Conservation (phyloP, 169 alveolate genomes). For the Babesia divergens region DNA sequence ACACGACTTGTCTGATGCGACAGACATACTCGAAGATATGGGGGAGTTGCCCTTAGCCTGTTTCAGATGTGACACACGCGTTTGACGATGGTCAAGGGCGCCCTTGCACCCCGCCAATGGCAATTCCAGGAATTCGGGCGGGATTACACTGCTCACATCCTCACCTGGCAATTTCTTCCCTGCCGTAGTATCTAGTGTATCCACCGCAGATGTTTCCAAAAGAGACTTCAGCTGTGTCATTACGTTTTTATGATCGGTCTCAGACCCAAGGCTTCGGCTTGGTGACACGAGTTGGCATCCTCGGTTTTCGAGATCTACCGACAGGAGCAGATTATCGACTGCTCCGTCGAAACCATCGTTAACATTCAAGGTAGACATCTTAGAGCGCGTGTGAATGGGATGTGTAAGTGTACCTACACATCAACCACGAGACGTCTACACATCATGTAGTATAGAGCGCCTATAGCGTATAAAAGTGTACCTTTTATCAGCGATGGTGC, state of each 20-base stretch:
- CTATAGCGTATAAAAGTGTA: too few relatives aligned
- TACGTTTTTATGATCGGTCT: slow-evolving; percentile 3
- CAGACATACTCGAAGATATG: not conserved
- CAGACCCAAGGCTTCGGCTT: slow-evolving; percentile 7
- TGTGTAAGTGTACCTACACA: not conserved
- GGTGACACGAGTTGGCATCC: slow-evolving; percentile 58
- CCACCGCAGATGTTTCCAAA: slow-evolving; percentile 2
- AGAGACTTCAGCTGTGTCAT: slow-evolving; percentile 11
- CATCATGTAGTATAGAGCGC: too few relatives aligned
- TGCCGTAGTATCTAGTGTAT: not conserved
- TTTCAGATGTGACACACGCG: not conserved
- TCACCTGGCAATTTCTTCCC: not conserved
- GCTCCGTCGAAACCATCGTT: slow-evolving; percentile 18
- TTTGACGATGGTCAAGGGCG: not conserved
- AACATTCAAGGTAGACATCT: not conserved
- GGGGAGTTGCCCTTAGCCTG: not conserved
- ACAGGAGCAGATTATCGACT: slow-evolving; percentile 15
- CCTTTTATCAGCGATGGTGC: too few relatives aligned
- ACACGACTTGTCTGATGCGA: not conserved
- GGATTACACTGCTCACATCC: not conserved
- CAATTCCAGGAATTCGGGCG: not conserved
- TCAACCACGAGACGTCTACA: not conserved
- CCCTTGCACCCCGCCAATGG: not conserved
- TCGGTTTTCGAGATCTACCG: slow-evolving; percentile 41
- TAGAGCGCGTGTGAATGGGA: not conserved